Evolutionary conservation across 202 grass and related monocot genomes (phyloP).

Genomic region (Panicum hallii): DNA sequence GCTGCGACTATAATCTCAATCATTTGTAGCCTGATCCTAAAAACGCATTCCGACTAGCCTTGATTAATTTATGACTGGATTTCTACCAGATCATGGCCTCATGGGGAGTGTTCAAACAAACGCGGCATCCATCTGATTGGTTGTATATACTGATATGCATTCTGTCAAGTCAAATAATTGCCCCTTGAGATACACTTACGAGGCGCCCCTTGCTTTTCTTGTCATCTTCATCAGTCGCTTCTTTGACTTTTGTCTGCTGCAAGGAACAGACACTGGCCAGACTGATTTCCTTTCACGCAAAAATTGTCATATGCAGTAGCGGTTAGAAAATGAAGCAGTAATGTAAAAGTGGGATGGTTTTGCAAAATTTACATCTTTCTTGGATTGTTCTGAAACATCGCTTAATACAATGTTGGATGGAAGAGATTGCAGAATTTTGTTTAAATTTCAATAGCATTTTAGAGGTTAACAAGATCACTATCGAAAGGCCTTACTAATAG

Average conservation of each 20-base stretch:
- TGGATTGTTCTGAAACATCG: too few species aligned
- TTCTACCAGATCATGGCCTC: not conserved
- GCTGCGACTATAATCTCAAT: not conserved
- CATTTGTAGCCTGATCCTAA: not conserved
- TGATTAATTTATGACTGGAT: not conserved
- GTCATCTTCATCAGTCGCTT: not conserved
- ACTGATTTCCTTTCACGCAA: not conserved
- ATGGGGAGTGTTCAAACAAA: not conserved
- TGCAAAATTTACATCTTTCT: too few species aligned
- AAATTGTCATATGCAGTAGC: not conserved
- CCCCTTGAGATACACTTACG: not conserved
- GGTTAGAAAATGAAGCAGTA: not conserved
- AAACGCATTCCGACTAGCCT: too few species aligned
- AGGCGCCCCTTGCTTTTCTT: not conserved
- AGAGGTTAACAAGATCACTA: too few species aligned
- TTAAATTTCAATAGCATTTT: too few species aligned
- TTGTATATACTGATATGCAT: not conserved
- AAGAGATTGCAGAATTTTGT: too few species aligned
- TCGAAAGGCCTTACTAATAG: too few species aligned
- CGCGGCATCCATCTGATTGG: not conserved
- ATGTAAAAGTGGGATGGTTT: not conserved
- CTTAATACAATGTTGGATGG: too few species aligned
- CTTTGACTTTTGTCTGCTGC: not conserved
- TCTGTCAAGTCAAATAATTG: constrained; percentile 2
- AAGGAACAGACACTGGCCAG: not conserved